These are phyloP conservation scores for Penicillium sp. DNA, from an alignment of 2,329 filamentous ascomycete genomes.

Conservation along the genomic window DNA sequence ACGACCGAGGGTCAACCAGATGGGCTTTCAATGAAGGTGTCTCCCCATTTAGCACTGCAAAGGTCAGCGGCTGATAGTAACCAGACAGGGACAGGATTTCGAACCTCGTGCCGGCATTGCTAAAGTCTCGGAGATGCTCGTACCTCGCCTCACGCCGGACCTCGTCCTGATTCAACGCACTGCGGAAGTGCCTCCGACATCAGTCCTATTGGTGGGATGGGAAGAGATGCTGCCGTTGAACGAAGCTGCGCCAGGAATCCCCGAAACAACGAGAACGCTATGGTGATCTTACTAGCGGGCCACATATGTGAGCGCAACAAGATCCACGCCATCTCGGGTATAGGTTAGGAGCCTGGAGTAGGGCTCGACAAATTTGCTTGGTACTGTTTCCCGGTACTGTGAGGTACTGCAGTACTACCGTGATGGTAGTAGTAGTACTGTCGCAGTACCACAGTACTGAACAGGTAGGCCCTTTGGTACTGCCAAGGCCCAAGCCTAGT, in stretches of 20 bases:
- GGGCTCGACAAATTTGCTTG: too few species aligned
- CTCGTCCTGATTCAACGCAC: slow-evolving; percentile 79
- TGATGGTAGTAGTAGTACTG: too few species aligned
- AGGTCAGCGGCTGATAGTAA: background rate
- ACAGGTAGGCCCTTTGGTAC: too few species aligned
- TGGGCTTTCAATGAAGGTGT: slow-evolving; percentile 29
- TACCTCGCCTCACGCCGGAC: slow-evolving; percentile 77
- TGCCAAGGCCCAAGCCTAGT: too few species aligned
- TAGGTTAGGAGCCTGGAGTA: too few species aligned
- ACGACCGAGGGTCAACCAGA: slow-evolving; percentile 9
- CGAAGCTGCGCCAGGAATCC: slow-evolving; percentile 92
- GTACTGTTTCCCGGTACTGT: too few species aligned
- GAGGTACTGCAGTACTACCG: too few species aligned
- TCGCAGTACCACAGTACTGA: too few species aligned
- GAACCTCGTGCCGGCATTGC: slow-evolving; percentile 82
- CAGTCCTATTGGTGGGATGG: slow-evolving; percentile 93
- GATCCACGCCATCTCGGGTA: slow-evolving; percentile 93
- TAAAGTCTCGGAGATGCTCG: slow-evolving; percentile 79
- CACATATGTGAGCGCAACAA: slow-evolving; percentile 95
- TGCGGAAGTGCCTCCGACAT: slow-evolving; percentile 80
- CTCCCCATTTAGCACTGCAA: slow-evolving; percentile 34
- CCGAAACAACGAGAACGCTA: slow-evolving; percentile 87
- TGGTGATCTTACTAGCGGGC: slow-evolving; percentile 81
- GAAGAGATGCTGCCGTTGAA: slow-evolving; percentile 82
- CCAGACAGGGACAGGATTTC: slow-evolving; percentile 9